Base-by-base conservation (phyloP, 805 yeast genomes). In the Metschnikowia noctiluminum region DNA sequence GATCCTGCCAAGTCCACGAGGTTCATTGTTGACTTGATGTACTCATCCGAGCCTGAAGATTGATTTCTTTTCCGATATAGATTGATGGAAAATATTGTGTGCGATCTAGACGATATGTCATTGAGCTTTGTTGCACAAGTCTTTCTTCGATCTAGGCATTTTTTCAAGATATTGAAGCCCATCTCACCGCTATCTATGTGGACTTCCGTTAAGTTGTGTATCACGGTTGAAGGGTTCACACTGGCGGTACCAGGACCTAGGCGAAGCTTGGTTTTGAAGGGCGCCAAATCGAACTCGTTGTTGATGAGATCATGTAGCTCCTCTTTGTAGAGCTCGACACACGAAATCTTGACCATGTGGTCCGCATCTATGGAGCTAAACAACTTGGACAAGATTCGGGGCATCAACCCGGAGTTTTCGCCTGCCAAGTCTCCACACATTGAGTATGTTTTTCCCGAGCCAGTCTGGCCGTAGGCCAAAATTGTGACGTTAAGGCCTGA, bases 1-100 rank as follows among this genome's bases (percentile, higher is more conserved):
- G 96, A 87, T 0, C 99, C 98, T 0, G 98, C 99, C 54, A 92
- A 74, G 69, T 92, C 98, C 6, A 92, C 98, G 21, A 90, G 70
- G 61, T 90, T 89, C 62, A 89, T 76, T 60, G 88, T 89, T 6
- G 89, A 84, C 2, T 78, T 75, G 2, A 71, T 60, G 54, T 48
- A 64, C 38, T 45, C 55, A 3, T 50, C 36, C 5, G 32, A 15
- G 7, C 38, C 44, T 10, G 53, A n/a, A 10, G 38, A 41, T 13
- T 77, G 70, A 42, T 74, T 40, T 73, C 49, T 74, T 76, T 57
- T 74, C 16, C 55, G 79, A 59, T 77, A 79, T 31, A 87, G 64
- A 40, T 76, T 77, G 28, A 87, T 74, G 2, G 90, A 81, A 64
- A 87, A 86, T 5, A 87, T 82, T 0, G 92, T 82, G 62, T 87